phyloP scores from a whole-genome alignment of 164 flowering plant species.

The Dillenia turbinata region DNA sequence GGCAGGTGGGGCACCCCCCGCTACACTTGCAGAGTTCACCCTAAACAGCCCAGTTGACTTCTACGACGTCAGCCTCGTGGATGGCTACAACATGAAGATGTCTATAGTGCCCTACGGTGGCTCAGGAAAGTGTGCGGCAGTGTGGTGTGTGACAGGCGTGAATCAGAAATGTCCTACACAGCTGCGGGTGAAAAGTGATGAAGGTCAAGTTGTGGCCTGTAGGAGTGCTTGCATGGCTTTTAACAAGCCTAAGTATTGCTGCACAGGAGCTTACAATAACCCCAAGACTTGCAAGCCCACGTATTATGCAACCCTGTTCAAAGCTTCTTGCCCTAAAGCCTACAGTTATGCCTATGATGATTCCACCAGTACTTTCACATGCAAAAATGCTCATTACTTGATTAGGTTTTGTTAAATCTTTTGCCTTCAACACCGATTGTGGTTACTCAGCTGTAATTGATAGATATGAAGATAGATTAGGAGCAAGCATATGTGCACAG shows the following conservation, averaged over 20 bases:
- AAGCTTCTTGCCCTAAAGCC: constrained; percentile 30
- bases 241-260: constrained; percentile 29
- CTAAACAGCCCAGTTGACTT: constrained; percentile 24
- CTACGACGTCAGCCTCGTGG: constrained; percentile 53
- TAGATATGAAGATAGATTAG: no score
- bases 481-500: no score
- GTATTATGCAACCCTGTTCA: constrained; percentile 26
- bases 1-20: constrained; percentile 37
- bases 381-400: constrained; percentile 22
- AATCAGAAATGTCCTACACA: constrained; percentile 34
- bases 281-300: constrained; percentile 43
- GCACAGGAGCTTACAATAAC: constrained; percentile 26
- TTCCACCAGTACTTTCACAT: constrained; percentile 26
- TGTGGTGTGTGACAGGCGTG: constrained; percentile 28
- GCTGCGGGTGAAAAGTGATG: constrained; percentile 19
- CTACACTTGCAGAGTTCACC: constrained; percentile 42
- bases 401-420: constrained; percentile 18
- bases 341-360: constrained; percentile 48
- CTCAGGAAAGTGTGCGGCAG: constrained; percentile 22
- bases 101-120: constrained; percentile 18
- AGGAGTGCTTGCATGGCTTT: constrained; percentile 27
- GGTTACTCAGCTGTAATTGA: no score
- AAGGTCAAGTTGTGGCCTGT: constrained; percentile 33
- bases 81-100: constrained; percentile 39
- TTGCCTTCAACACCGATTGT: no score